These are phyloP conservation scores for Didymella keratinophila DNA, from an alignment of 2,329 filamentous ascomycete genomes.

Conservation along the genomic window DNA sequence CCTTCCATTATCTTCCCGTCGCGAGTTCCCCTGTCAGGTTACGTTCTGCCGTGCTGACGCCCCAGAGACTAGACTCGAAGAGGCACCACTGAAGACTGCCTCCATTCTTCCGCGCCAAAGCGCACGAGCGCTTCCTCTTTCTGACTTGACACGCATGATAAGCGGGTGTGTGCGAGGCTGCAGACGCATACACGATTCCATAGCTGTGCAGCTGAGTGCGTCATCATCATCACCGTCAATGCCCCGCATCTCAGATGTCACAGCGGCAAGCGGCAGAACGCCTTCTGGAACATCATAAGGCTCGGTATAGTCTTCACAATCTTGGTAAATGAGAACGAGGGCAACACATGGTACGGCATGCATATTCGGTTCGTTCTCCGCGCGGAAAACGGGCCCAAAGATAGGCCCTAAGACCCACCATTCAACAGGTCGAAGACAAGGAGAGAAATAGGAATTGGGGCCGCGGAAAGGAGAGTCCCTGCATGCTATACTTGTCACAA, in stretches of 20 bases:
- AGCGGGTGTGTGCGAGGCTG: constrained; percentile 1
- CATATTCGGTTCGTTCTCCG: constrained; percentile 4
- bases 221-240: neutral
- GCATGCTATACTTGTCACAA: constrained; percentile 16
- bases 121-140: neutral
- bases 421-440: constrained; percentile 1
- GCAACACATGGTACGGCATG: constrained; percentile 12
- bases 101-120: constrained; percentile 2
- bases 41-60: constrained; percentile 14
- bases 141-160: neutral
- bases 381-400: constrained; percentile 4
- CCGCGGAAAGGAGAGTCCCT: constrained; percentile 13
- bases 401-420: neutral
- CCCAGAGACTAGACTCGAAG: neutral
- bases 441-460: constrained; percentile 3
- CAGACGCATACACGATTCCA: neutral
- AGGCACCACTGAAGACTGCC: neutral
- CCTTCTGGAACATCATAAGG: neutral
- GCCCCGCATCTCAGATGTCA: neutral
- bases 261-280: neutral
- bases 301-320: neutral
- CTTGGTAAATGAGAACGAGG: neutral
- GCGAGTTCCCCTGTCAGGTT: constrained; percentile 13
- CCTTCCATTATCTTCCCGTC: constrained; percentile 5
- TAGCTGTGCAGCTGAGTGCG: constrained; percentile 1